Conservation (phyloP, 2,329 filamentous ascomycete species). For the Gliomastix tumulicola region DNA sequence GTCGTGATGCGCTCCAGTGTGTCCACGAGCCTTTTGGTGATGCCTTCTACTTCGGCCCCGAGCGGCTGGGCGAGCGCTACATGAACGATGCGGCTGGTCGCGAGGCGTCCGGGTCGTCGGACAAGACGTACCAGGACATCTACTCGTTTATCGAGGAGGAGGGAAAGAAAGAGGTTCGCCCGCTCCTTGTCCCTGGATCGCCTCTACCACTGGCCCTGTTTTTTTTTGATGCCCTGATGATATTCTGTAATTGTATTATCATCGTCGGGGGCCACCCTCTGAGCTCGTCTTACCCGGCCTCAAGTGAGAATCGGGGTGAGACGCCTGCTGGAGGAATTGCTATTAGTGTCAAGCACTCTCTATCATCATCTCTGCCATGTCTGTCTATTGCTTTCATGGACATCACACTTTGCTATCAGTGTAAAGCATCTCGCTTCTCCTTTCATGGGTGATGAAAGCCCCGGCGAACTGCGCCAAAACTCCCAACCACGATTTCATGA, state of each 20-base stretch:
- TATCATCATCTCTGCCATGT: too few species aligned
- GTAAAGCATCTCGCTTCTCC: too few species aligned
- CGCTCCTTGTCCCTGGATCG: conserved; percentile 7
- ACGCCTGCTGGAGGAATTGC: too few species aligned
- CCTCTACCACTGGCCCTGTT: conserved; percentile 6
- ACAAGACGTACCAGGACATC: conserved; percentile 70
- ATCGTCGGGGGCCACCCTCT: too few species aligned
- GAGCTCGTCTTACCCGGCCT: neutral
- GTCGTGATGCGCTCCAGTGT: conserved; percentile 71
- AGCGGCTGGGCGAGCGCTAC: conserved; percentile 75
- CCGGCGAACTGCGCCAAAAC: too few species aligned
- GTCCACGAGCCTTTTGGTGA: conserved; percentile 96
- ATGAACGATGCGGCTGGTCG: conserved; percentile 55
- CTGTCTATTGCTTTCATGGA: too few species aligned
- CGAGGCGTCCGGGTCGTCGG: conserved; percentile 55
- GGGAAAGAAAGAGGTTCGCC: conserved; percentile 65
- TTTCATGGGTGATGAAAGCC: too few species aligned
- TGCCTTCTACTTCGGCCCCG: conserved; percentile 92
- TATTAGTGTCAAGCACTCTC: too few species aligned
- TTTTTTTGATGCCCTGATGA: conserved; percentile 8
- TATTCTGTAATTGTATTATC: too few species aligned
- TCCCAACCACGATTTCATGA: neutral
- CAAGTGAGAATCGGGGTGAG: too few species aligned
- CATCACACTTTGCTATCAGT: too few species aligned
- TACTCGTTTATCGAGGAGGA: conserved; percentile 57